Conservation (phyloP, 2,329 filamentous ascomycete genomes). For the Ophiocordyceps unilateralis region DNA sequence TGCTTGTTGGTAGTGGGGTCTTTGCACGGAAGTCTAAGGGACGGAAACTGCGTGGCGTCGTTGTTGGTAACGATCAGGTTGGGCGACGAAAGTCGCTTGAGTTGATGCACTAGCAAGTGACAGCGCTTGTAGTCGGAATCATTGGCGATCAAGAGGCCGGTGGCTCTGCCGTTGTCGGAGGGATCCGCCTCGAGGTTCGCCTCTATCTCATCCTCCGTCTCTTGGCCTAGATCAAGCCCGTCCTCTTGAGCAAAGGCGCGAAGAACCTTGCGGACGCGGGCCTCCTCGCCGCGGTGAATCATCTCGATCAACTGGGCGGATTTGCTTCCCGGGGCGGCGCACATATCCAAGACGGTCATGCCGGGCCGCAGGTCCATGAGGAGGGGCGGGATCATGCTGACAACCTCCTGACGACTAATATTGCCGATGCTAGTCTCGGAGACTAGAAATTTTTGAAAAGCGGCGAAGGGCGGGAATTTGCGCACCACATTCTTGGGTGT, state of each 20-base stretch:
- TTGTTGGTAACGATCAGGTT: constrained; percentile 97
- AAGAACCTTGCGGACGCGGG: constrained; percentile 57
- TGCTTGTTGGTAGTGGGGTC: constrained; percentile 35
- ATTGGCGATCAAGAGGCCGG: constrained; percentile 85
- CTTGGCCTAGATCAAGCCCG: constrained; percentile 30
- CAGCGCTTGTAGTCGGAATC: constrained; percentile 93
- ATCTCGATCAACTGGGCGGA: constrained; percentile 89
- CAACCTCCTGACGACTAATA: constrained; percentile 91
- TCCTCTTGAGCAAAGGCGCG: constrained; percentile 44
- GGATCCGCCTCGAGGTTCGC: constrained; percentile 40
- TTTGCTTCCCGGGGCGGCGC: constrained; percentile 93
- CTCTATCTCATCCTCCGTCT: constrained; percentile 29
- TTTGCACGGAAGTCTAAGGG: constrained; percentile 59
- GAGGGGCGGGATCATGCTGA: constrained; percentile 96
- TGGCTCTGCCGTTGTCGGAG: constrained; percentile 69
- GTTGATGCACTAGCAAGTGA: constrained; percentile 94
- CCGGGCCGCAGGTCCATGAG: constrained; percentile 81
- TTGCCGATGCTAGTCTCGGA: constrained; percentile 95
- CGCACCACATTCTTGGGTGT: constrained; percentile 92
- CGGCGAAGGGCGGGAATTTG: constrained; percentile 82
- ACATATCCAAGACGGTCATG: constrained; percentile 89
- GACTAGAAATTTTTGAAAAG: constrained; percentile 94
- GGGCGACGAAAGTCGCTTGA: constrained; percentile 90
- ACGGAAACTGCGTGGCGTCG: constrained; percentile 89
- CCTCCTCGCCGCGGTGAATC: constrained; percentile 84